phyloP scores from a whole-genome alignment of 495 filamentous ascomycete genomes.

The Aspergillus cristatus region DNA sequence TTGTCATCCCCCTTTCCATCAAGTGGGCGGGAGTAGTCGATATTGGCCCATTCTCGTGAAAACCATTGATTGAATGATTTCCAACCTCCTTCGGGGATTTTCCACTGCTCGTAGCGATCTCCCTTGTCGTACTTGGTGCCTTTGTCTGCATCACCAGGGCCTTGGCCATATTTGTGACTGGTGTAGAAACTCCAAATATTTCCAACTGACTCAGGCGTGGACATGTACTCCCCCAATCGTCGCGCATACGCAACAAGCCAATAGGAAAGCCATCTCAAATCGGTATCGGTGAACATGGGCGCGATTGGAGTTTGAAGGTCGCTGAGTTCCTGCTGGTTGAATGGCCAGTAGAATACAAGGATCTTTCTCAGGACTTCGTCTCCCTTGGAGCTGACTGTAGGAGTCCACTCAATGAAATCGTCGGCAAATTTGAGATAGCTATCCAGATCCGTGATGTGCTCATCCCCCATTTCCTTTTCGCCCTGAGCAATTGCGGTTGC shows the following conservation, averaged over 20 bases:
- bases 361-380: conserved; percentile 1
- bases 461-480: not conserved
- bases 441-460: not conserved
- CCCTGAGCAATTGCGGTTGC: not conserved
- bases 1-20: not conserved
- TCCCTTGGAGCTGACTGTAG: not conserved
- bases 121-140: not conserved
- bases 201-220: conserved; percentile 11
- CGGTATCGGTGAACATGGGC: not conserved
- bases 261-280: conserved; percentile 12
- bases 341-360: conserved; percentile 2
- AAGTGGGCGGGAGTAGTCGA: conserved; percentile 1
- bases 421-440: not conserved
- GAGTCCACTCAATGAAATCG: not conserved
- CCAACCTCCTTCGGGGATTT: conserved; percentile 2
- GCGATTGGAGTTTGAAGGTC: conserved; percentile 1
- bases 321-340: conserved; percentile 1
- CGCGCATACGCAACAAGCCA: conserved; percentile 24
- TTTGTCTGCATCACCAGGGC: not conserved
- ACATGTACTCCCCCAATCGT: conserved; percentile 19
- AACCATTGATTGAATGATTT: conserved; percentile 6
- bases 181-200: conserved; percentile 1
- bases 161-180: not conserved
- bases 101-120: not conserved
- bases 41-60: conserved; percentile 1